Percentiles rank a stretch among this genome's conserved stretches.
phyloP scores from a whole-genome alignment of 108 stramenopile genomes.

The Epipyxis sp. region DNA sequence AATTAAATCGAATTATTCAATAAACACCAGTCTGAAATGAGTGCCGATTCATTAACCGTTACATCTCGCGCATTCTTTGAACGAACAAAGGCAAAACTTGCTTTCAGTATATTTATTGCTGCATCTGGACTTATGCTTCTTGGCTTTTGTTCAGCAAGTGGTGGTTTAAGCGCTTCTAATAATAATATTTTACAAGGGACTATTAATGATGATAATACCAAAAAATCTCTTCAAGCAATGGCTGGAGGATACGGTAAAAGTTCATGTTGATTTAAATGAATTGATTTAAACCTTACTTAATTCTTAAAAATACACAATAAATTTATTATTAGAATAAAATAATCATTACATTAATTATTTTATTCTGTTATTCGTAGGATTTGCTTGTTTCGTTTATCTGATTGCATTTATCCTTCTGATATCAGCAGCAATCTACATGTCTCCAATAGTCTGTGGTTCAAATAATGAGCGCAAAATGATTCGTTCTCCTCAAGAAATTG shows the following conservation, averaged over 20 bases:
- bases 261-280: too few relatives aligned
- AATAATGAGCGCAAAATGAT: constrained; percentile 6
- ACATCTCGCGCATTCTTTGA: constrained; percentile 26
- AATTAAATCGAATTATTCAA: too few relatives aligned
- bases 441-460: constrained; percentile 1
- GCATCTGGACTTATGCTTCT: background rate
- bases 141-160: constrained; percentile 13
- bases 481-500: constrained; percentile 21
- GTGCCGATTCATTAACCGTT: constrained; percentile 17
- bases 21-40: too few relatives aligned
- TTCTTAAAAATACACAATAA: too few relatives aligned
- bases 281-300: too few relatives aligned
- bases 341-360: background rate
- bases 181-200: too few relatives aligned
- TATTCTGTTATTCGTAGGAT: background rate
- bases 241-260: background rate
- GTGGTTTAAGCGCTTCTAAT: too few relatives aligned
- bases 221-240: background rate
- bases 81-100: constrained; percentile 12
- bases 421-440: constrained; percentile 1
- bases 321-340: too few relatives aligned
- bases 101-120: constrained; percentile 6
- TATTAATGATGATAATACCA: too few relatives aligned
- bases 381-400: constrained; percentile 15
- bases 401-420: background rate